Conservation (phyloP, 2,329 filamentous ascomycete species). For the Penicillium aurantiogriseum region DNA sequence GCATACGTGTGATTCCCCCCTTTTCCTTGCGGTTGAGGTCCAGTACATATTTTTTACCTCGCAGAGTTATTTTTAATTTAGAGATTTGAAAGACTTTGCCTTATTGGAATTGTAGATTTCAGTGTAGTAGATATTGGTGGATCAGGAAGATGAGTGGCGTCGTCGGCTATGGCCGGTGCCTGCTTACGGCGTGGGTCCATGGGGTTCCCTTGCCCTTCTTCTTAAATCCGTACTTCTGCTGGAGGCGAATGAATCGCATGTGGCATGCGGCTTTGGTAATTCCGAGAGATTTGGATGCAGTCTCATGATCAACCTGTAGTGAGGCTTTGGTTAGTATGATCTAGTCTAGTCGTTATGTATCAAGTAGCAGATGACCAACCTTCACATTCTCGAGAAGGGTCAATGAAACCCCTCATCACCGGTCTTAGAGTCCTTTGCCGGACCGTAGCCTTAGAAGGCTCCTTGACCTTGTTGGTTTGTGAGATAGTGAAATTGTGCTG, state of each 20-base stretch:
- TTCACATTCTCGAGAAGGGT: accelerated
- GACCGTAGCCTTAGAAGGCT: not conserved
- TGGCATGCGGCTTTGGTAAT: not conserved
- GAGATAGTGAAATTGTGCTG: too few relatives aligned
- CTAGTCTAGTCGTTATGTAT: not conserved
- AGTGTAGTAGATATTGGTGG: not conserved
- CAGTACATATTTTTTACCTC: conserved; percentile 1
- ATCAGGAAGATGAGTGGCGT: too few relatives aligned
- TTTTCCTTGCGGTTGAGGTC: not conserved
- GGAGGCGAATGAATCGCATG: not conserved
- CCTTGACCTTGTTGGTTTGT: too few relatives aligned
- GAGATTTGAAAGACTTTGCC: not conserved
- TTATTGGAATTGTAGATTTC: not conserved
- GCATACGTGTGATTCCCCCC: not conserved
- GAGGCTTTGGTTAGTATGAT: not conserved
- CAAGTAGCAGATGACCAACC: not conserved
- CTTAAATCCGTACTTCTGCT: not conserved
- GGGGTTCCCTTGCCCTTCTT: too few relatives aligned
- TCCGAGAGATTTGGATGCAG: not conserved
- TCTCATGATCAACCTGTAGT: not conserved
- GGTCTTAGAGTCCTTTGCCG: not conserved
- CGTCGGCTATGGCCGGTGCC: not conserved
- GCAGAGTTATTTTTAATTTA: not conserved
- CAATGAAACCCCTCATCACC: not conserved
- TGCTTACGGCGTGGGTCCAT: not conserved